phyloP scores from a whole-genome alignment of 306 rosid genomes.

The Canavalia ensiformis region DNA sequence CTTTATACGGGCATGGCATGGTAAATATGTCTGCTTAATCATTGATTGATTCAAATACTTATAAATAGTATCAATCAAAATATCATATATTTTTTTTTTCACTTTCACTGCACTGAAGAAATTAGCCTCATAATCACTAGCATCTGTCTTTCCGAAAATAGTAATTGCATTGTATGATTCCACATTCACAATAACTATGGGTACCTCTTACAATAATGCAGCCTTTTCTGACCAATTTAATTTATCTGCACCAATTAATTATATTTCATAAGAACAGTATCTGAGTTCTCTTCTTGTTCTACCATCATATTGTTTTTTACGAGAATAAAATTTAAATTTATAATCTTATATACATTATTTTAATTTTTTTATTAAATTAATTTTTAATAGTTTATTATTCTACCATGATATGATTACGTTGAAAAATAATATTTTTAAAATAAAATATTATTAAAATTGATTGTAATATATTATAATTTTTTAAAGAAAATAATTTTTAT shows the following conservation, averaged over 20 bases:
- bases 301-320: too few species aligned
- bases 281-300: background rate
- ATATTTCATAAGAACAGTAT: background rate
- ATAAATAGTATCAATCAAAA: background rate
- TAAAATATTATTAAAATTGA: too few species aligned
- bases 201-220: constrained; percentile 30
- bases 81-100: background rate
- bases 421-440: too few species aligned
- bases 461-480: too few species aligned
- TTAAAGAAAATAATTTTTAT: too few species aligned
- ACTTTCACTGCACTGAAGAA: background rate
- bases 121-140: constrained; percentile 14
- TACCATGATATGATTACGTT: too few species aligned
- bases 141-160: constrained; percentile 38
- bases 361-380: too few species aligned
- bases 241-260: constrained; percentile 44
- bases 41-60: constrained; percentile 23
- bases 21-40: constrained; percentile 22
- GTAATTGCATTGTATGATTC: constrained; percentile 19
- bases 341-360: background rate
- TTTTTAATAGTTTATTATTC: too few species aligned
- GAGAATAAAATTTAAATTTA: background rate
- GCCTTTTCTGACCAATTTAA: background rate
- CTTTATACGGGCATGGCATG: constrained; percentile 33
- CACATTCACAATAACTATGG: constrained; percentile 29